phyloP scores from a whole-genome alignment of 345 rosid species.

The Geranium rotundifolium region DNA sequence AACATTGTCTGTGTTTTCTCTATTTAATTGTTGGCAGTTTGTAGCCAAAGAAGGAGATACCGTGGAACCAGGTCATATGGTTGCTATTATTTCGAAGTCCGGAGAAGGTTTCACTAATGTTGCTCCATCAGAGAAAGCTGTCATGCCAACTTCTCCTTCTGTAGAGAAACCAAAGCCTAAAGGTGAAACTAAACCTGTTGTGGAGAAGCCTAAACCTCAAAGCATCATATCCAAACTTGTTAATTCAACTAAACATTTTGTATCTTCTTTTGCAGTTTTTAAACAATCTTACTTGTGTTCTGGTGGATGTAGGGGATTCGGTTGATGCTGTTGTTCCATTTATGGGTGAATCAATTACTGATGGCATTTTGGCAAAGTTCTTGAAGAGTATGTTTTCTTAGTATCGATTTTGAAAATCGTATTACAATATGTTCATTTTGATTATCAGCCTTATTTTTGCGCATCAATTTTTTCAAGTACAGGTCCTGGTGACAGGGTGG shows the following conservation, averaged over 20 bases:
- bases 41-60: slow-evolving; percentile 94
- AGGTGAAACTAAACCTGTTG: neutral
- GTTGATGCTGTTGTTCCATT: slow-evolving; percentile 17
- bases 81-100: slow-evolving; percentile 78
- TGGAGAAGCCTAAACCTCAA: slow-evolving; percentile 40
- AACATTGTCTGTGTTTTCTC: too few relatives aligned
- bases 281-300: too few relatives aligned
- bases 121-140: slow-evolving; percentile 49
- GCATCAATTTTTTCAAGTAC: neutral
- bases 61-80: slow-evolving; percentile 78
- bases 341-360: slow-evolving; percentile 90
- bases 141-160: neutral
- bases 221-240: slow-evolving; percentile 14
- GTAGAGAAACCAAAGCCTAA: too few relatives aligned
- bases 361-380: slow-evolving; percentile 23
- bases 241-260: too few relatives aligned
- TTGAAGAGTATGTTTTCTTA: slow-evolving; percentile 29
- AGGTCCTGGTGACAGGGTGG: slow-evolving; percentile 30
- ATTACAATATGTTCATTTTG: neutral
- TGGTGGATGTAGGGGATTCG: too few relatives aligned
- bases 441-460: too few relatives aligned
- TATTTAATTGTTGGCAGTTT: slow-evolving; percentile 30
- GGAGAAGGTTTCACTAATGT: slow-evolving; percentile 71
- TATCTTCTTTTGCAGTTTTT: too few relatives aligned
- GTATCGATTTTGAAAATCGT: neutral